A percentile compares a stretch with the other conserved stretches of the same genome.
phyloP scores from a whole-genome alignment of 164 flowering plant species.

The Piper longum region DNA sequence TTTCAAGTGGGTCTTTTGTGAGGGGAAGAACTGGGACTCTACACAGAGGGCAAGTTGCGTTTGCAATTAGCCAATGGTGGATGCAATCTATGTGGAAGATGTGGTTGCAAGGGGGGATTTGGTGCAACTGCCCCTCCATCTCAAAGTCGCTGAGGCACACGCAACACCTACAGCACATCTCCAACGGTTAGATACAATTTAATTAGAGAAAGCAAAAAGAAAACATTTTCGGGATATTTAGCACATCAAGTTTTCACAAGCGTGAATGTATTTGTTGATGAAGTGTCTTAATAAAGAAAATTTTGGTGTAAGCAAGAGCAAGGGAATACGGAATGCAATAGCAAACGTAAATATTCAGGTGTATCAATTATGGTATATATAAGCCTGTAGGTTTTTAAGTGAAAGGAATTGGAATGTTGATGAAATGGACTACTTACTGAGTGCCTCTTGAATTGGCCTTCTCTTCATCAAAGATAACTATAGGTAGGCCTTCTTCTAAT shows the following conservation, averaged over 20 bases:
- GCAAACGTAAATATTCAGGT: too few species aligned
- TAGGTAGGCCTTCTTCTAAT: slow-evolving; percentile 43
- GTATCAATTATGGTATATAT: too few species aligned
- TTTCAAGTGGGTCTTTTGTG: background rate
- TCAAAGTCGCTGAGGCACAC: slow-evolving; percentile 84
- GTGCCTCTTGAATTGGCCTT: slow-evolving; percentile 31
- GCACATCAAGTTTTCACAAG: too few species aligned
- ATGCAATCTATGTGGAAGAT: slow-evolving; percentile 34
- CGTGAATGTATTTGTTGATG: too few species aligned
- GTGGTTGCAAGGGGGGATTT: slow-evolving; percentile 37
- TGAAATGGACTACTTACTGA: slow-evolving; percentile 32
- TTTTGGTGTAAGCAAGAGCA: too few species aligned
- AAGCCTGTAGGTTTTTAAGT: background rate
- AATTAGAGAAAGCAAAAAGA: too few species aligned
- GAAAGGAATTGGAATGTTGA: background rate
- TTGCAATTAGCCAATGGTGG: slow-evolving; percentile 52
- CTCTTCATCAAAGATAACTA: slow-evolving; percentile 48
- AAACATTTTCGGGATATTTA: too few species aligned
- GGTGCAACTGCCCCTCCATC: slow-evolving; percentile 56
- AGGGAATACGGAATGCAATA: too few species aligned
- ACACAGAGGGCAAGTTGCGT: slow-evolving; percentile 13
- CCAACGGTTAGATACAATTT: too few species aligned
- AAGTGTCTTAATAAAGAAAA: too few species aligned
- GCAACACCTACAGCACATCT: slow-evolving; percentile 40
- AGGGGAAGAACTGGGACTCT: slow-evolving; percentile 20